A percentile compares a stretch with the other conserved stretches of the same genome.
phyloP scores from a whole-genome alignment of 306 rosid genomes.

The Gynostemma pentaphyllum region DNA sequence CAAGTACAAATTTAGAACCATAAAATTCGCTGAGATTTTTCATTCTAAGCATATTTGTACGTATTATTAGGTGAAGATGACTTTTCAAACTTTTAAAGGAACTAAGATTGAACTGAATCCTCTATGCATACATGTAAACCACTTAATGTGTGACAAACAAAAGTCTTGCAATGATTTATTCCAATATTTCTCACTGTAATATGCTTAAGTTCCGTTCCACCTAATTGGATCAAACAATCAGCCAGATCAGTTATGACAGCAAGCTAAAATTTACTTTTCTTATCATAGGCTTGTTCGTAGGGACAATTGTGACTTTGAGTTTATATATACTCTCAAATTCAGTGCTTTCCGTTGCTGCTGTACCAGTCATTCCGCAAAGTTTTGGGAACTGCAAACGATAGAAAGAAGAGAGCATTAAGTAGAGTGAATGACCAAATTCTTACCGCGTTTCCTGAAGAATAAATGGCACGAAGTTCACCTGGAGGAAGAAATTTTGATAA shows the following conservation, averaged over 20 bases:
- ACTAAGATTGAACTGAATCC: slow-evolving; percentile 6
- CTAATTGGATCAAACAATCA: not conserved
- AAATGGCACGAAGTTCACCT: slow-evolving; percentile 37
- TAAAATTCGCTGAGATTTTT: not conserved
- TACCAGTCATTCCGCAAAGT: slow-evolving; percentile 99
- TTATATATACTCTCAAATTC: slow-evolving; percentile 98
- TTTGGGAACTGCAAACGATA: slow-evolving; percentile 68
- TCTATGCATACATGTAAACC: not conserved
- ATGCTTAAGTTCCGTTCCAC: not conserved
- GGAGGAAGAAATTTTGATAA: slow-evolving; percentile 97
- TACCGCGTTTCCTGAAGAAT: not conserved
- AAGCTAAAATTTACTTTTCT: slow-evolving; percentile 56
- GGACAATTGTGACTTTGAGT: slow-evolving; percentile 91
- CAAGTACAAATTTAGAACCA: not conserved
- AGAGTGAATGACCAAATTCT: not conserved
- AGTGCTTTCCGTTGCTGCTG: slow-evolving; percentile 93
- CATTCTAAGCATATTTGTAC: not conserved
- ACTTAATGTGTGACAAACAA: not conserved
- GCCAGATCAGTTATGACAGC: not conserved
- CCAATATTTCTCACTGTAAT: not conserved
- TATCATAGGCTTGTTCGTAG: slow-evolving; percentile 92
- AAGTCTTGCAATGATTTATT: not conserved
- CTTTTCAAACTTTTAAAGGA: not conserved
- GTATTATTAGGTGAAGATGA: not conserved
- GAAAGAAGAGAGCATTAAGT: slow-evolving; percentile 14